Evolutionary conservation across 2,329 filamentous ascomycete species (phyloP).

Genomic region (Exophiala xenobiotica): DNA sequence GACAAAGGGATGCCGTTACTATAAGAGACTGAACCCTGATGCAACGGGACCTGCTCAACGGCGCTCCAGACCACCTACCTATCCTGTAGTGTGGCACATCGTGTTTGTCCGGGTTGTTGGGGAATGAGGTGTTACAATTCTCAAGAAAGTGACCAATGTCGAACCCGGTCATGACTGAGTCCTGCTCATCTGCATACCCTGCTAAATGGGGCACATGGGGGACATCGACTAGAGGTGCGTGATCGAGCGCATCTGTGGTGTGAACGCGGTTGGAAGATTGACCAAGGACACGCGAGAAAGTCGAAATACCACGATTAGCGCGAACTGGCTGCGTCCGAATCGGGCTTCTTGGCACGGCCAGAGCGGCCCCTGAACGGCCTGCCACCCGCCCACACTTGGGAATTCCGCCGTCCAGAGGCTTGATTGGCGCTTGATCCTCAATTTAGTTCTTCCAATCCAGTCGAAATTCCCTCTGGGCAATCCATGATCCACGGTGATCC

Average conservation of each 20-base stretch:
- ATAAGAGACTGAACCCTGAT: slow-evolving; percentile 16
- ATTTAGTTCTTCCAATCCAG: slow-evolving; percentile 15
- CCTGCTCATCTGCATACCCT: slow-evolving; percentile 5
- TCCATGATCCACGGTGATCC: slow-evolving; percentile 7
- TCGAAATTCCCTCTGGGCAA: slow-evolving; percentile 1
- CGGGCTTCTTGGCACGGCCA: slow-evolving; percentile 18
- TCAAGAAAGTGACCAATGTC: slow-evolving; percentile 18
- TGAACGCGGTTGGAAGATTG: slow-evolving; percentile 24
- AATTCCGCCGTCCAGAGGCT: too few species aligned
- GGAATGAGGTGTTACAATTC: slow-evolving; percentile 9
- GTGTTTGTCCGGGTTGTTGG: slow-evolving; percentile 15
- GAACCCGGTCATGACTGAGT: slow-evolving; percentile 19
- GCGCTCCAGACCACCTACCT: slow-evolving; percentile 13
- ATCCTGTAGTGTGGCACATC: slow-evolving; percentile 7
- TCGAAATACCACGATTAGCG: slow-evolving; percentile 14
- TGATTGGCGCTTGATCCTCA: slow-evolving; percentile 12
- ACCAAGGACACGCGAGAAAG: slow-evolving; percentile 23
- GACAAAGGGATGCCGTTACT: slow-evolving; percentile 11
- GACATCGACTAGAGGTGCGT: slow-evolving; percentile 7
- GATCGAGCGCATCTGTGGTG: slow-evolving; percentile 20
- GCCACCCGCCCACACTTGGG: too few species aligned
- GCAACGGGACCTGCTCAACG: background rate
- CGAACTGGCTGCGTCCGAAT: slow-evolving; percentile 2
- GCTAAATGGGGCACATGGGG: slow-evolving; percentile 6
- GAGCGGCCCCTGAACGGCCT: slow-evolving; percentile 19